These are phyloP conservation scores for Peronospora farinosa DNA, from an alignment of 352 stramenopile genomes.

Conservation along the genomic window DNA sequence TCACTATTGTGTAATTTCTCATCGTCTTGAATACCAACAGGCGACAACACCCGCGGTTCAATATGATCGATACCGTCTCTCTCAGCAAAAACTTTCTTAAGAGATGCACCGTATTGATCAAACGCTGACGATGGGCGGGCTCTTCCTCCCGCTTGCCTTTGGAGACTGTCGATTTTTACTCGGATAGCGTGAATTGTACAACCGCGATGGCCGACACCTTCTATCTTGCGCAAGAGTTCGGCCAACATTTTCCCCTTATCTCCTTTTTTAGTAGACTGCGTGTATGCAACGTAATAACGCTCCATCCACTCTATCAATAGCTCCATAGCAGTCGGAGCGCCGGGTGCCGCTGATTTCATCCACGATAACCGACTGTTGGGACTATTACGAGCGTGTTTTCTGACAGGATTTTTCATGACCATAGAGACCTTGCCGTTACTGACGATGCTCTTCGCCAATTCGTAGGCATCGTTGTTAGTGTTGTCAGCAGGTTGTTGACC, in stretches of 20 bases:
- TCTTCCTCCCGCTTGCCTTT: constrained; percentile 22
- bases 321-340: constrained; percentile 20
- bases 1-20: constrained; percentile 11
- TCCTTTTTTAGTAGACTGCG: constrained; percentile 24
- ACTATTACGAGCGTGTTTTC: constrained; percentile 11
- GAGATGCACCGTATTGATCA: constrained; percentile 14
- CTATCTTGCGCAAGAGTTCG: constrained; percentile 17
- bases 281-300: constrained; percentile 16
- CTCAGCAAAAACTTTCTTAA: constrained; percentile 20
- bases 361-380: constrained; percentile 16
- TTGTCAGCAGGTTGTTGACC: neutral
- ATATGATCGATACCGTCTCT: constrained; percentile 3
- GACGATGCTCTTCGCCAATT: neutral
- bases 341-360: constrained; percentile 21
- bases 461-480: neutral
- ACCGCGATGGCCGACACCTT: constrained; percentile 15
- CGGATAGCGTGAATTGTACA: constrained; percentile 27
- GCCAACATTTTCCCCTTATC: constrained; percentile 25
- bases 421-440: neutral
- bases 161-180: constrained; percentile 29
- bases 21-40: constrained; percentile 1
- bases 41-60: neutral
- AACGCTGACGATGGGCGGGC: constrained; percentile 20
- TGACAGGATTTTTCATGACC: constrained; percentile 3
- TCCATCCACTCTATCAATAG: constrained; percentile 24